Evolutionary conservation across 1,139 yeast species (phyloP).

Genomic region (Eremothecium coryli): DNA sequence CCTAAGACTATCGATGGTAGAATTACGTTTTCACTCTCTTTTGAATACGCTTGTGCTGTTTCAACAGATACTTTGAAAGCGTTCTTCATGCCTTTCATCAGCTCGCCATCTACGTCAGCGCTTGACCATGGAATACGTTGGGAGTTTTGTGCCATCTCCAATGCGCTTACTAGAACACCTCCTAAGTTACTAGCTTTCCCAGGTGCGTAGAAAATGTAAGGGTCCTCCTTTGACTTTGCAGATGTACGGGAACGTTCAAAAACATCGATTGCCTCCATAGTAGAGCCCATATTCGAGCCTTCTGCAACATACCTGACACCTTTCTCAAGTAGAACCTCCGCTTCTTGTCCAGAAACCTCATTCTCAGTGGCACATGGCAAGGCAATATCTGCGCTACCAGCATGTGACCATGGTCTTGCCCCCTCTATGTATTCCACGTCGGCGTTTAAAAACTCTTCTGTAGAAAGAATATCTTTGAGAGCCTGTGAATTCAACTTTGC

Average conservation of each 20-base stretch:
- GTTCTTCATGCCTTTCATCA: too few relatives aligned
- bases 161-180: too few relatives aligned
- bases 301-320: conserved; percentile 94
- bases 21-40: too few relatives aligned
- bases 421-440: conserved; percentile 82
- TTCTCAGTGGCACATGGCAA: conserved; percentile 98
- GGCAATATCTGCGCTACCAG: conserved; percentile 89
- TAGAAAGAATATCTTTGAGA: too few relatives aligned
- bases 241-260: conserved; percentile 79
- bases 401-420: conserved; percentile 94
- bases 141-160: too few relatives aligned
- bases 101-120: too few relatives aligned
- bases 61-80: too few relatives aligned
- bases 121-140: too few relatives aligned
- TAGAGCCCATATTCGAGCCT: conserved; percentile 99
- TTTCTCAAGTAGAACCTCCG: conserved; percentile 82
- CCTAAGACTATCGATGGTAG: too few relatives aligned
- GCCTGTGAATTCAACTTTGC: too few relatives aligned
- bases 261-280: conserved; percentile 90
- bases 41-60: too few relatives aligned
- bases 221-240: conserved; percentile 33
- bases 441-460: too few relatives aligned
- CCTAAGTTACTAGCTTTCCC: conserved; percentile 99
- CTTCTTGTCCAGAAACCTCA: conserved; percentile 95
- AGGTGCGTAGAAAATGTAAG: conserved; percentile 93